Conservation (phyloP, 2,329 filamentous ascomycete genomes). For the Diaporthe velutina region DNA sequence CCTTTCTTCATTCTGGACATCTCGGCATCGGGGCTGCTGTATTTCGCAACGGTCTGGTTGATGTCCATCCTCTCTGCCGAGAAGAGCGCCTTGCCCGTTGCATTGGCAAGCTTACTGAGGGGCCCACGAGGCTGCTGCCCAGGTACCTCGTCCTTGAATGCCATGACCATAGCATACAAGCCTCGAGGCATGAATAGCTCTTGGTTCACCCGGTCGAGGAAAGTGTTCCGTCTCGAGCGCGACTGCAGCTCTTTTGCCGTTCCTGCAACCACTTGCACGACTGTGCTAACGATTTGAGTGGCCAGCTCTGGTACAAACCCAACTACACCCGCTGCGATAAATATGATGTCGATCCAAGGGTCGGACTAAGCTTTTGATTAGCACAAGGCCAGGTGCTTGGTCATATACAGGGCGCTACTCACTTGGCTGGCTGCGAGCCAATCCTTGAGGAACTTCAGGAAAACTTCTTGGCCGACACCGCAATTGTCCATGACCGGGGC, state of each 20-base stretch:
- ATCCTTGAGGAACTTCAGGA: constrained; percentile 52
- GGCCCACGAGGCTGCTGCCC: constrained; percentile 38
- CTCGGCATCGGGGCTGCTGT: constrained; percentile 44
- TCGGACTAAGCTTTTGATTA: constrained; percentile 15
- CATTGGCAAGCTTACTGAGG: constrained; percentile 37
- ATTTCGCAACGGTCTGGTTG: constrained; percentile 51
- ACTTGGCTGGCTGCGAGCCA: constrained; percentile 45
- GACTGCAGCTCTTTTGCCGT: constrained; percentile 46
- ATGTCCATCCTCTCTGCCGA: constrained; percentile 47
- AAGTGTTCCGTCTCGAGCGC: constrained; percentile 45
- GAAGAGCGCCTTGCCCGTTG: constrained; percentile 38
- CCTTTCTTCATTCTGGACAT: constrained; percentile 43
- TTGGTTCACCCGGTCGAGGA: constrained; percentile 47
- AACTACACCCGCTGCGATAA: constrained; percentile 42
- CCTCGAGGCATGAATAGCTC: constrained; percentile 49
- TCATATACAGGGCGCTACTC: neutral
- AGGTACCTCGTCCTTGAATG: constrained; percentile 45
- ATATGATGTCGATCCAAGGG: constrained; percentile 44
- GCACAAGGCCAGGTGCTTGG: neutral
- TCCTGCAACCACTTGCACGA: constrained; percentile 45
- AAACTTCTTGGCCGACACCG: constrained; percentile 52
- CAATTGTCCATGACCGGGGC: constrained; percentile 50
- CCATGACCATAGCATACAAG: constrained; percentile 47
- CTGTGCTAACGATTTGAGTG: constrained; percentile 44
- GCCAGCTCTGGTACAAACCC: constrained; percentile 49